Conservation (phyloP, 345 rosid genomes). For the Arabidopsis arenosa region DNA sequence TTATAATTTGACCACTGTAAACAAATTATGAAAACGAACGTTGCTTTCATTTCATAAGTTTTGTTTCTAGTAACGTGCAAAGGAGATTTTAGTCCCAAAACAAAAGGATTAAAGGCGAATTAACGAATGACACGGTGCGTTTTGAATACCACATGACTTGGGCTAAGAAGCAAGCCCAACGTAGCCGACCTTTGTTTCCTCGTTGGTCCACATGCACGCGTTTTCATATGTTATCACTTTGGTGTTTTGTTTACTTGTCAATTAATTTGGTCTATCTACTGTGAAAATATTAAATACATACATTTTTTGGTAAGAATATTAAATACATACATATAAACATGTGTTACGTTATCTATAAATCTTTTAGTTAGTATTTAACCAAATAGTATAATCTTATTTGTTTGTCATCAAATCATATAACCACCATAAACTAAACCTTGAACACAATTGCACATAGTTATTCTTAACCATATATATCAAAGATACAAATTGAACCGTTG, state of each 20-base stretch:
- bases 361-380: not conserved
- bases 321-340: not conserved
- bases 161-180: constrained; percentile 46
- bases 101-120: not conserved
- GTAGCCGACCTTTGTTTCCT: constrained; percentile 35
- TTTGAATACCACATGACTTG: constrained; percentile 11
- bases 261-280: constrained; percentile 18
- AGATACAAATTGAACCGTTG: not conserved
- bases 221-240: constrained; percentile 20
- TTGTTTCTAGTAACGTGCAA: constrained; percentile 10
- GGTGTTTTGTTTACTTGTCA: constrained; percentile 23
- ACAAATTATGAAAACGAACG: not conserved
- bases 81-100: not conserved
- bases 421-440: not conserved
- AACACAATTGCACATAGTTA: not conserved
- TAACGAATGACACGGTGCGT: constrained; percentile 34
- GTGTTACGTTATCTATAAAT: not conserved
- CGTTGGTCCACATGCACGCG: constrained; percentile 41
- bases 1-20: not conserved
- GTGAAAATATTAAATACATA: not conserved
- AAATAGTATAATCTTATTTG: not conserved
- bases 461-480: too few species aligned
- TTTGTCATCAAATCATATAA: not conserved
- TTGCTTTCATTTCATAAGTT: constrained; percentile 2
- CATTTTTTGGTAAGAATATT: too few species aligned